Evolutionary conservation across 768 basidiomycete genomes (phyloP).

Genomic region (Trametes villosa): DNA sequence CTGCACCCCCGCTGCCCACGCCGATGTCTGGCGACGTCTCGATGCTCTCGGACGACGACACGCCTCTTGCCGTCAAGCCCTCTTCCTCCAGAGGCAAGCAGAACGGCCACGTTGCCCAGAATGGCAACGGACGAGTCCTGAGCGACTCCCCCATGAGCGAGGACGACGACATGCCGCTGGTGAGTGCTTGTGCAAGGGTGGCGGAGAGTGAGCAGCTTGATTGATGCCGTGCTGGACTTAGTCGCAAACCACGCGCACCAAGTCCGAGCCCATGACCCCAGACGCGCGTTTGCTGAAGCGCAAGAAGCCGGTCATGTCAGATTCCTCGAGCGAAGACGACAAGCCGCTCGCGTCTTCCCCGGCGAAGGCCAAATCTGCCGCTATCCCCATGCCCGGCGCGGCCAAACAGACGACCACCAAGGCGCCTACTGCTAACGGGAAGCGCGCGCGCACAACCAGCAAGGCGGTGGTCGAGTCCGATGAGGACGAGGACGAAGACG

Average conservation of each 20-base stretch:
- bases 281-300: slow-evolving; percentile 51
- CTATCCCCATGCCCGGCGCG: slow-evolving; percentile 47
- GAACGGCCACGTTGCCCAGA: slow-evolving; percentile 51
- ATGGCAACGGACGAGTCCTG: slow-evolving; percentile 48
- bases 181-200: slow-evolving; percentile 40
- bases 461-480: slow-evolving; percentile 39
- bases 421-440: slow-evolving; percentile 36
- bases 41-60: slow-evolving; percentile 65
- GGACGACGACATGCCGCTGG: slow-evolving; percentile 73
- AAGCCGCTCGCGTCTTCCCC: slow-evolving; percentile 75
- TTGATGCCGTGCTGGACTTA: slow-evolving; percentile 32
- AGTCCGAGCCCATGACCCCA: slow-evolving; percentile 43
- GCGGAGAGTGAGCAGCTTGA: not conserved
- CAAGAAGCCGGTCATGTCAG: slow-evolving; percentile 57
- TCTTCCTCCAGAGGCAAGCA: slow-evolving; percentile 30
- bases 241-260: slow-evolving; percentile 61
- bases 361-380: slow-evolving; percentile 49
- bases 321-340: slow-evolving; percentile 74
- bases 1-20: slow-evolving; percentile 14
- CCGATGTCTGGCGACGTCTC: slow-evolving; percentile 51
- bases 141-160: slow-evolving; percentile 62
- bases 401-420: slow-evolving; percentile 43
- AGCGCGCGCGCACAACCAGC: slow-evolving; percentile 42
- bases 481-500: slow-evolving; percentile 47
- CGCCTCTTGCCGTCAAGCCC: slow-evolving; percentile 51